Conservation (phyloP, 2,329 filamentous ascomycete genomes). For the Neurospora sp. region DNA sequence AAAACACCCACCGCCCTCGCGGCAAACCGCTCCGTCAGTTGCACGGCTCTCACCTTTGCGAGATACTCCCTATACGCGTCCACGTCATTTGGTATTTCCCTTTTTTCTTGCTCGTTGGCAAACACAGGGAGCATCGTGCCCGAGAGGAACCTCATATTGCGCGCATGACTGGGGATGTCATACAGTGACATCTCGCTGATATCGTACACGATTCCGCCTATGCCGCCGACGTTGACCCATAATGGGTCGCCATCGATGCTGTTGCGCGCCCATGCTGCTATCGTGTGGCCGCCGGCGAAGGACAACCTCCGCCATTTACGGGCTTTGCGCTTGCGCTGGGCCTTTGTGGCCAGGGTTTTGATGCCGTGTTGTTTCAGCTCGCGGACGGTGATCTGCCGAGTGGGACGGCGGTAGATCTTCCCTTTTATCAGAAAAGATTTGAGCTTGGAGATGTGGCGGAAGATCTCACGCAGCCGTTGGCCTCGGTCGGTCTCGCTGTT, state of each 20-base stretch:
- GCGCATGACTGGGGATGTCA: accelerated
- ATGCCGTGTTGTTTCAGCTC: background rate
- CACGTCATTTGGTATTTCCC: background rate
- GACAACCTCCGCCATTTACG: background rate
- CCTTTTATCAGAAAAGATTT: background rate
- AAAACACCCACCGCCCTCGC: background rate
- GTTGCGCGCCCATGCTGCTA: background rate
- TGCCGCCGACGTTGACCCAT: background rate
- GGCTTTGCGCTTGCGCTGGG: background rate
- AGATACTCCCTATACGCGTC: background rate
- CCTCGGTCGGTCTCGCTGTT: background rate
- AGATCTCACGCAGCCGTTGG: background rate
- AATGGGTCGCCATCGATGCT: background rate
- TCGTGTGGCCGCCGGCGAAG: background rate
- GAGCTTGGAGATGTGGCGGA: background rate
- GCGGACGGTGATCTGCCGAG: background rate
- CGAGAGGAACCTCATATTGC: background rate
- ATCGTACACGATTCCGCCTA: background rate
- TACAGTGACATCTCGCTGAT: background rate
- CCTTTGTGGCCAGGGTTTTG: background rate
- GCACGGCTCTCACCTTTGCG: background rate
- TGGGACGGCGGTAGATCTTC: background rate
- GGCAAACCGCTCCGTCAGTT: background rate
- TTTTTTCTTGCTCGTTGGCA: background rate
- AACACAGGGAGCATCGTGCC: background rate